Evolutionary conservation across 768 basidiomycete species (phyloP), one percentile per base, ranked within the genome.

Genomic region (Mycena venus): DNA sequence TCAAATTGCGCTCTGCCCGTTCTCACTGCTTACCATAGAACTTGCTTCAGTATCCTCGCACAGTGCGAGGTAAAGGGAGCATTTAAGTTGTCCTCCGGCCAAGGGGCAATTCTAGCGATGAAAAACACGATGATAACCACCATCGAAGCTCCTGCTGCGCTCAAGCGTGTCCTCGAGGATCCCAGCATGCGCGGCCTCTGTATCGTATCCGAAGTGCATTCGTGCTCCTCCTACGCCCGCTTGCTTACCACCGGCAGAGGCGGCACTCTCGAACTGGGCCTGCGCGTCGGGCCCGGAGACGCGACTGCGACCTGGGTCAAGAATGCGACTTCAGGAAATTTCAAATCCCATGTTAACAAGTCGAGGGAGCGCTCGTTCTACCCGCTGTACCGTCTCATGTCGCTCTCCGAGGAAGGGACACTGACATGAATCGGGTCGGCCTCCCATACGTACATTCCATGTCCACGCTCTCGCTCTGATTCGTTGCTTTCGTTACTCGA

Each of bases 161-260:
- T 84, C 34, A 60, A 81, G 17, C 76, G 67, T 12, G 82, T 83
- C 1, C 79, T 83, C 7, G 68, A 79, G 15, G 81, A 79, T 31
- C 49, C 78, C 6, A 70, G 38, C 7, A 78, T 82, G 65, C 78
- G 77, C 31, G 79, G 71, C 27, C 53, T 65, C 32, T 82, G 83
- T 38, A 66, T 84, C 64, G 82, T 84, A 17, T 84, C 84, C 23
- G 81, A 83, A 62, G 81, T 82, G 11, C 83, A 84, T 65, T 72
- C 73, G 3, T 83, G 82, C 73, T 78, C 82, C 2, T 82, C 84
- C 7, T 84, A 82, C 70, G 82, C 82, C 10, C 81, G 82, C 9
- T 77, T 78, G 49, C 78, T 83, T 21, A 73, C 80, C 4, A 51
- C 79, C 0, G 40, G 76, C n/a, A 68, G 31, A 4, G 74, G 73